Evolutionary conservation across 2,329 filamentous ascomycete species (phyloP).

Genomic region (Fusarium sp.): DNA sequence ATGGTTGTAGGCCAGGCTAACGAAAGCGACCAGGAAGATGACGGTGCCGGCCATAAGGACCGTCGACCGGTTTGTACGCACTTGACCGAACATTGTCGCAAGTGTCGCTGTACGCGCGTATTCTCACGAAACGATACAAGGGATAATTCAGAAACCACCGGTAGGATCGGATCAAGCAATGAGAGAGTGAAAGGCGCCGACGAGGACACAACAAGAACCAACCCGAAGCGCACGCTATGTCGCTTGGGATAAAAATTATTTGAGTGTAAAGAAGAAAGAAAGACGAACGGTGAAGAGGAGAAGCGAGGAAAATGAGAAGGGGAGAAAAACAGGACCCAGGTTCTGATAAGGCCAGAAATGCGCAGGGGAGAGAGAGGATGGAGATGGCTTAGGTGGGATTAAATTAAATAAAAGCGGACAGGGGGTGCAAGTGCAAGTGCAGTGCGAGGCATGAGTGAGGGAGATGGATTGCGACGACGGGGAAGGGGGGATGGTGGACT

Average conservation of each 20-base stretch:
- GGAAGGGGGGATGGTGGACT: neutral
- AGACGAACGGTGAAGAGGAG: slow-evolving; percentile 34
- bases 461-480: slow-evolving; percentile 4
- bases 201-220: slow-evolving; percentile 41
- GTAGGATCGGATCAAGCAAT: slow-evolving; percentile 15
- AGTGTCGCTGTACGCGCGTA: slow-evolving; percentile 28
- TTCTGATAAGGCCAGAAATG: slow-evolving; percentile 38
- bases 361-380: slow-evolving; percentile 14
- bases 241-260: slow-evolving; percentile 28
- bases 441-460: neutral
- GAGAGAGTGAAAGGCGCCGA: slow-evolving; percentile 41
- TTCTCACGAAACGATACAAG: slow-evolving; percentile 10
- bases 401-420: slow-evolving; percentile 43
- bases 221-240: slow-evolving; percentile 37
- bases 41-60: slow-evolving; percentile 51
- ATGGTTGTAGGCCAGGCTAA: slow-evolving; percentile 54
- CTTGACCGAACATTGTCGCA: slow-evolving; percentile 53
- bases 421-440: slow-evolving; percentile 10
- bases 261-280: slow-evolving; percentile 34
- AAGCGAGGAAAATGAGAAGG: slow-evolving; percentile 21
- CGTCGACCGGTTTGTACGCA: slow-evolving; percentile 52
- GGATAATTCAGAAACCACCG: slow-evolving; percentile 9
- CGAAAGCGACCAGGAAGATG: slow-evolving; percentile 53
- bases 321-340: slow-evolving; percentile 38
- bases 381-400: slow-evolving; percentile 24